Evolutionary conservation across 805 yeast species (phyloP), one percentile per base, ranked within the genome.

Genomic region (Ogataea minuta): DNA sequence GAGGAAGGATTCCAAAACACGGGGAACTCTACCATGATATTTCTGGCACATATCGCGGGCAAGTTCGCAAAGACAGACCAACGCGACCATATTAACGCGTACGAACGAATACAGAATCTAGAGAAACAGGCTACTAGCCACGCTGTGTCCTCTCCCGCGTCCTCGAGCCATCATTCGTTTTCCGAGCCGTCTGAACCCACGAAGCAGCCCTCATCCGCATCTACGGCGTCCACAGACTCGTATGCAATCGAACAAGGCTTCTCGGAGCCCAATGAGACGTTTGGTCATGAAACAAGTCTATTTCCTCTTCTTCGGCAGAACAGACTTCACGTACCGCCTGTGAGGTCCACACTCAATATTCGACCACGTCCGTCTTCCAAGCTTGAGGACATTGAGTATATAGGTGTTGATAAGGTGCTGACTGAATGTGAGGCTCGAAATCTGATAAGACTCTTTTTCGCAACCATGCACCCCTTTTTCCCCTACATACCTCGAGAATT

Each of bases 401-500:
- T 86, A 33, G 82, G 84, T 4, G 60, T 64, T 3, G 59, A 63
- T 32, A 47, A 43, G 8, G 69, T 87, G 36, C 54, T 90, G 11
- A 68, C 84, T 0, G 88, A 77, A 46, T 57, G 52, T 0, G 87
- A 82, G 53, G 87, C 90, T 2, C 72, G 67, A 31, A 63, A 62
- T 34, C 60, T 81, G 23, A 73, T 84, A 17, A 68, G 71, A 26
- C 57, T 79, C 37, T 90, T 85, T 60, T 86, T 86, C 57, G 60
- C 76, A 4, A 77, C 88, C 3, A 75, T 90, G 79, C 95, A 87
- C 60, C 96, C 96, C 2, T 90, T 79, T 59, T 90, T 84, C 63
- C 97, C 97, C 1, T 85, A 81, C 56, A 72, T 91, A 27, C 96
- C 96, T 1, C 66, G 70, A 21, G 85, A 83, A 46, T 57, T 89